Percentiles rank a stretch among this genome's conserved stretches.
phyloP scores from a whole-genome alignment of 2,329 filamentous ascomycete species.

The Cercospora sesami region DNA sequence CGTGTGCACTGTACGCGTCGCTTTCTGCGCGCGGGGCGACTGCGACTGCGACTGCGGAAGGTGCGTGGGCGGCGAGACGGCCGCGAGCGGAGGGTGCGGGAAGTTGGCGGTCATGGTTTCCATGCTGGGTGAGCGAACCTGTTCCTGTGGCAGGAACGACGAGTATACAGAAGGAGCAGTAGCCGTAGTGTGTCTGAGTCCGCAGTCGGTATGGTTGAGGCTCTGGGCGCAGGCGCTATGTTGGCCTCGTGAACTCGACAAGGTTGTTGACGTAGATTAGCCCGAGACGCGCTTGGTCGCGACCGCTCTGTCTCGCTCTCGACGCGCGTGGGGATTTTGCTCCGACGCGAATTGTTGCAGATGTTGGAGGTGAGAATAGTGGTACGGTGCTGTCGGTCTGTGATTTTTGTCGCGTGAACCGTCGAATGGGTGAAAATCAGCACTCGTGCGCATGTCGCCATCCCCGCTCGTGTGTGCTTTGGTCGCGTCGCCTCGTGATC shows the following conservation, averaged over 20 bases:
- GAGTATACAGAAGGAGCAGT: neutral
- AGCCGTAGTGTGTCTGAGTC: neutral
- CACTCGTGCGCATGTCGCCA: neutral
- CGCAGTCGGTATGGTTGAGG: neutral
- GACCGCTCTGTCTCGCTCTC: neutral
- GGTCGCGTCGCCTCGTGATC: constrained; percentile 1
- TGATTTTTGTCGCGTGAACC: neutral
- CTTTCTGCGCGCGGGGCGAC: constrained; percentile 13
- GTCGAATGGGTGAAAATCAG: neutral
- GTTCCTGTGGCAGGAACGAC: neutral
- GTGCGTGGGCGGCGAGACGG: constrained; percentile 16
- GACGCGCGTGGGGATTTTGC: neutral
- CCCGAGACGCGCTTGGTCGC: constrained; percentile 2
- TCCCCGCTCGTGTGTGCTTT: neutral
- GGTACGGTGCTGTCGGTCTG: neutral
- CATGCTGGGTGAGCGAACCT: constrained; percentile 15
- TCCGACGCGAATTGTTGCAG: neutral
- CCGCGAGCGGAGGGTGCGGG: constrained; percentile 14
- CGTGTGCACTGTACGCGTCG: constrained; percentile 31
- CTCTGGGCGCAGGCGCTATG: neutral
- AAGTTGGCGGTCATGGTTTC: constrained; percentile 27
- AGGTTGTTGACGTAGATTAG: constrained; percentile 2
- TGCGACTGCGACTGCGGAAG: constrained; percentile 12
- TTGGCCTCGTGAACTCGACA: constrained; percentile 12
- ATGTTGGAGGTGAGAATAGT: neutral